phyloP scores from a whole-genome alignment of 305 asterid genomes.

The Withania somnifera region DNA sequence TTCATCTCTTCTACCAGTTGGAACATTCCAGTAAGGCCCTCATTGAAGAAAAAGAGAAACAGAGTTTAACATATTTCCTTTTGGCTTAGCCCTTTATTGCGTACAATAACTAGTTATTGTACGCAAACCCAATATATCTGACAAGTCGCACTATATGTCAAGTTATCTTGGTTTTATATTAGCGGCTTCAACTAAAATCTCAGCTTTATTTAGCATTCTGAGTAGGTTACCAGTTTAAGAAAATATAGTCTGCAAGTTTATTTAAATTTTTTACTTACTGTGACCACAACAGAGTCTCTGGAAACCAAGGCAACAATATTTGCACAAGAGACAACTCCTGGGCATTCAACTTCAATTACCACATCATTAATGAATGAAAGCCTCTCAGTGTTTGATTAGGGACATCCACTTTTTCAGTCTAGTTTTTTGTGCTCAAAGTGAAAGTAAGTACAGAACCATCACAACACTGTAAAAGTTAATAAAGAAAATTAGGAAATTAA shows the following conservation, averaged over 20 bases:
- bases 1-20: no score
- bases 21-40: no score
- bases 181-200: neutral
- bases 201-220: constrained; percentile 12
- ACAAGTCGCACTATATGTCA: no score
- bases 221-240: neutral
- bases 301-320: constrained; percentile 48
- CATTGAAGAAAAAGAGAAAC: no score
- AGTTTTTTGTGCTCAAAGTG: constrained; percentile 44
- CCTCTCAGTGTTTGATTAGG: constrained; percentile 55
- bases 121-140: no score
- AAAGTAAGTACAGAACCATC: constrained; percentile 57
- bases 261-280: constrained; percentile 20
- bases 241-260: neutral
- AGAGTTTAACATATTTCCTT: neutral
- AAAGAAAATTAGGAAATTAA: neutral
- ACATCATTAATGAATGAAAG: constrained; percentile 46
- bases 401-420: constrained; percentile 39
- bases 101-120: neutral
- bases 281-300: constrained; percentile 47
- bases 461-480: constrained; percentile 25
- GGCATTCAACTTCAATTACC: constrained; percentile 49
- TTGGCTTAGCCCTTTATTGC: neutral
- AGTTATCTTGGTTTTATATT: neutral
- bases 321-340: constrained; percentile 62